These are phyloP conservation scores for Iris macrosiphon DNA, from an alignment of 106 monocot species.

Conservation along the genomic window DNA sequence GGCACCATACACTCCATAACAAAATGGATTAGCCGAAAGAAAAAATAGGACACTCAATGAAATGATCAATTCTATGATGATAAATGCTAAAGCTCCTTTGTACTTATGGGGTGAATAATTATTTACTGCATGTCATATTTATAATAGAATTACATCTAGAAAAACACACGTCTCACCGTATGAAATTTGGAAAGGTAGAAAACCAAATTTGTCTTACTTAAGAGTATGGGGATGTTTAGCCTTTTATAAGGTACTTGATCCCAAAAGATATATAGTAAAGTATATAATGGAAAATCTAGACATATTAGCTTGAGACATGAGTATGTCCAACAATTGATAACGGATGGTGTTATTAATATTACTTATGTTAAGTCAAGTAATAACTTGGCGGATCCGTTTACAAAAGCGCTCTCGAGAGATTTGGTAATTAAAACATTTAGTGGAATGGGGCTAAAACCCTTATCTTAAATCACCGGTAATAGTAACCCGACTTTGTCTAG, in stretches of 20 bases:
- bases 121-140: background rate
- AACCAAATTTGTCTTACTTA: background rate
- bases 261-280: conserved; percentile 2
- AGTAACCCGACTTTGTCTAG: background rate
- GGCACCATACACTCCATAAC: conserved; percentile 2
- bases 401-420: too few species aligned
- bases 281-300: conserved; percentile 5
- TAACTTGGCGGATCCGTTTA: conserved; percentile 6
- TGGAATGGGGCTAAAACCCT: background rate
- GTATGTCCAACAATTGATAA: conserved; percentile 5
- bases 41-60: background rate
- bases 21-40: too few species aligned
- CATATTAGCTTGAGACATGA: conserved; percentile 6
- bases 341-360: conserved; percentile 2
- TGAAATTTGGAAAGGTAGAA: conserved; percentile 2
- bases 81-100: background rate
- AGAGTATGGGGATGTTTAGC: conserved; percentile 9
- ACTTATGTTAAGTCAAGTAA: background rate
- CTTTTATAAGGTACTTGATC: background rate
- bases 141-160: background rate
- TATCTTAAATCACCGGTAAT: background rate
- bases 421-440: background rate
- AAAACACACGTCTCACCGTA: background rate
- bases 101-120: background rate
- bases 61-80: conserved; percentile 4